Evolutionary conservation across 2,329 filamentous ascomycete species (phyloP).

Genomic region (Clonostachys rhizophaga): DNA sequence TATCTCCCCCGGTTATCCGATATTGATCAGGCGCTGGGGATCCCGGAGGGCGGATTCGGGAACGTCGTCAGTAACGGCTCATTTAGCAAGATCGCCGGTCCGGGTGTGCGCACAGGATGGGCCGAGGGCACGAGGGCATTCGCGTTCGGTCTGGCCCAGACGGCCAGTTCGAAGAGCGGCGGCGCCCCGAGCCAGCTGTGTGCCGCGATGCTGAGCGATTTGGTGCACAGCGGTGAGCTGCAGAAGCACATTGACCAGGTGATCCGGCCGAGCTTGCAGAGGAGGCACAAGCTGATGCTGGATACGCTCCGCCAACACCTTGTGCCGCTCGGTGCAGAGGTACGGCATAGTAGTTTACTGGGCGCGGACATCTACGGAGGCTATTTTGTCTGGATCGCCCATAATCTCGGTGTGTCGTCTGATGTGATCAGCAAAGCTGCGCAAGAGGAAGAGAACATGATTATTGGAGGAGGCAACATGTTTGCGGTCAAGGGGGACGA

Average conservation of each 20-base stretch:
- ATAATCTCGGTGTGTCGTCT: conserved; percentile 47
- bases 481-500: conserved; percentile 64
- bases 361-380: conserved; percentile 60
- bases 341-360: conserved; percentile 28
- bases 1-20: conserved; percentile 75
- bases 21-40: conserved; percentile 65
- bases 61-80: conserved; percentile 82
- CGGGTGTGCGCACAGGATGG: conserved; percentile 86
- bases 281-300: conserved; percentile 46
- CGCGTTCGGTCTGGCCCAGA: conserved; percentile 44
- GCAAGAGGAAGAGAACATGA: conserved; percentile 57
- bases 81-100: conserved; percentile 83
- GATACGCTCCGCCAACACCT: conserved; percentile 55
- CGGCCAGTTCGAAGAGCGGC: conserved; percentile 49
- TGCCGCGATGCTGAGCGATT: conserved; percentile 43
- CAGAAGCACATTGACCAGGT: conserved; percentile 33
- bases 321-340: conserved; percentile 53
- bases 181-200: conserved; percentile 53
- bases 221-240: conserved; percentile 38
- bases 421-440: conserved; percentile 54
- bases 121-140: conserved; percentile 63
- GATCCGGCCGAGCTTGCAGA: conserved; percentile 38
- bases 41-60: conserved; percentile 52
- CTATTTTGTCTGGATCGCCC: conserved; percentile 78
- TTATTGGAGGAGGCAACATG: conserved; percentile 62